These are phyloP conservation scores for Petrea volubilis DNA, from an alignment of 257 asterid genomes.

Conservation along the genomic window DNA sequence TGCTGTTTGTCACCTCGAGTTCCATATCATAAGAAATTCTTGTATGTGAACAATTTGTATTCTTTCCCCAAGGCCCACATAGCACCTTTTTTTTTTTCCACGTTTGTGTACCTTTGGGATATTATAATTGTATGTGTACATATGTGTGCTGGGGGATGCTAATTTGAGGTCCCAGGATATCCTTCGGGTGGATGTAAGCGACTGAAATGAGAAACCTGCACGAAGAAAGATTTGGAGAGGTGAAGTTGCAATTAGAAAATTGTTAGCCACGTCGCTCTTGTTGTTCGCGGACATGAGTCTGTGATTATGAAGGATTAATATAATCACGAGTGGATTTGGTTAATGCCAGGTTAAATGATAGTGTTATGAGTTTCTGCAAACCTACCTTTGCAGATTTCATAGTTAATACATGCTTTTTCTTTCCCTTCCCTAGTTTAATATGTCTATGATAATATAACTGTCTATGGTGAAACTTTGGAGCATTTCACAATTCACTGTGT, in stretches of 20 bases:
- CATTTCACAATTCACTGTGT: neutral
- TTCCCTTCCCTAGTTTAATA: neutral
- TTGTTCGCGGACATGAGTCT: neutral
- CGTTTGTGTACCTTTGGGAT: neutral
- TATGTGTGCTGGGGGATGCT: neutral
- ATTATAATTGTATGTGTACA: neutral
- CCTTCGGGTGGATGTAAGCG: neutral
- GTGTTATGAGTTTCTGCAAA: neutral
- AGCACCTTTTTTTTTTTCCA: neutral
- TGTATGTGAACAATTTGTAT: neutral
- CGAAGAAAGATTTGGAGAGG: neutral
- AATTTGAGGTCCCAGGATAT: neutral
- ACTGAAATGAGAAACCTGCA: neutral
- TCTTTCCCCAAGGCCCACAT: neutral
- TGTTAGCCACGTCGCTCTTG: neutral
- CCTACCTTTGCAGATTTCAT: conserved; percentile 5
- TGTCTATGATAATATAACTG: neutral
- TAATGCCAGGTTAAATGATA: neutral
- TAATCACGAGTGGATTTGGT: conserved; percentile 1
- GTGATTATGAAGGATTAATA: neutral
- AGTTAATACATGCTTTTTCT: neutral
- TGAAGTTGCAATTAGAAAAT: conserved; percentile 11
- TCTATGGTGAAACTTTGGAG: neutral
- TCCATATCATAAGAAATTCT: neutral
- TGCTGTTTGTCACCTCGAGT: conserved; percentile 12